phyloP scores from a whole-genome alignment of 1,284 basidiomycete species.

The Phellopilus nigrolimitatus region DNA sequence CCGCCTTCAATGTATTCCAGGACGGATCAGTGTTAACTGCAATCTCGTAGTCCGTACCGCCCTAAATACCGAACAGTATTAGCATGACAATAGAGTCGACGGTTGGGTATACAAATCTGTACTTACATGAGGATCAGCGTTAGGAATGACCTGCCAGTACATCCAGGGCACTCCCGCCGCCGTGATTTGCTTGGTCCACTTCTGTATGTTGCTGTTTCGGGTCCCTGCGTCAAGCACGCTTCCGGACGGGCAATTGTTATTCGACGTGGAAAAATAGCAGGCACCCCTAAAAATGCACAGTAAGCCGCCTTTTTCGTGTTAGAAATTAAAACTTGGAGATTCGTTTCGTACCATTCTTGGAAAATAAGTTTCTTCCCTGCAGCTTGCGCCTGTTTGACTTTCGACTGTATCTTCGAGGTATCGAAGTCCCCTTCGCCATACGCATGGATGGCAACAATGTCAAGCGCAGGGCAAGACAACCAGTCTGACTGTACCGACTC shows the following conservation, averaged over 20 bases:
- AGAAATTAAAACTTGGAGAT: too few species aligned
- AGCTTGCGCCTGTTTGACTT: conserved; percentile 29
- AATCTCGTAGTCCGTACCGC: conserved; percentile 22
- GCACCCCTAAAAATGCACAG: conserved; percentile 26
- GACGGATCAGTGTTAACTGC: conserved; percentile 18
- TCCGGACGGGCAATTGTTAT: conserved; percentile 30
- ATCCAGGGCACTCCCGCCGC: conserved; percentile 27
- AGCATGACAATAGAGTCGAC: too few species aligned
- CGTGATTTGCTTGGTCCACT: conserved; percentile 31
- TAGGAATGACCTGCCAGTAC: conserved; percentile 27
- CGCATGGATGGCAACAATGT: conserved; percentile 37
- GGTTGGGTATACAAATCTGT: neutral
- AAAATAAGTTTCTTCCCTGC: conserved; percentile 33
- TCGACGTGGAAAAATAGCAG: conserved; percentile 32
- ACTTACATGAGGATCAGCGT: conserved; percentile 22
- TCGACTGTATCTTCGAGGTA: conserved; percentile 29
- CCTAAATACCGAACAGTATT: too few species aligned
- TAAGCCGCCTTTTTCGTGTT: neutral
- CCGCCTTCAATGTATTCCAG: conserved; percentile 22
- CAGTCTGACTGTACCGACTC: conserved; percentile 34
- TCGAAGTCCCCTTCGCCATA: conserved; percentile 33
- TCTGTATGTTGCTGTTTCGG: conserved; percentile 30
- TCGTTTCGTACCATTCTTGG: conserved; percentile 32
- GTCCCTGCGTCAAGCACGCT: conserved; percentile 23
- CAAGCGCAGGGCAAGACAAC: conserved; percentile 31